Base-by-base conservation (phyloP, 1,139 yeast genomes). In the Blastobotrys illinoisensis region DNA sequence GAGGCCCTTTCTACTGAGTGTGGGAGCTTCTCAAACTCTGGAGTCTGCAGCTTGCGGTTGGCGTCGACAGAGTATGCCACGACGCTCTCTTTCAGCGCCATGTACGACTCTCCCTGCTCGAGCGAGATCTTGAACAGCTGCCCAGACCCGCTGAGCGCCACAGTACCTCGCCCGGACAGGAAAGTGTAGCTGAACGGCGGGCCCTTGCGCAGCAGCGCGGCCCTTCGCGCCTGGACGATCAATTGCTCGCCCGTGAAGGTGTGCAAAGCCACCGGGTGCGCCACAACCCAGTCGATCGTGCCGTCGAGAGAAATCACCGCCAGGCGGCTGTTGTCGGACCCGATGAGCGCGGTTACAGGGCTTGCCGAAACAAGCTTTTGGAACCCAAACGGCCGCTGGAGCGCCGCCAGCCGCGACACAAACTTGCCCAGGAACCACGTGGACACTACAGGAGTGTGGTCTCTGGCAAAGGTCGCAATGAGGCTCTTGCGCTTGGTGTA, bases 401-500 rank as follows among this genome's bases (percentile, higher is more conserved):
- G 55, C 9, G 64, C 48, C 36, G 51, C 46, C 2, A 57, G 53
- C 44, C 62, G 51, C 32, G 61, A 50, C 11, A 56, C 16, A 44
- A 46, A 6, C 46, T 49, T 50, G 44, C 44, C 48, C 26, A 59
- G 47, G 32, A 59, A 59, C 19, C 59, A 51, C 3, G 59, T 56
- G 11, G 63, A 58, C 13, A 58, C 55, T n/a, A 60, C 49, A 21
- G 63, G 58, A 16, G 54, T 54, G 16, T 32, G 40, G 40, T 32
- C 40, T 16, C 43, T 44, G 9, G 53, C 55, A 62, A 74, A 76
- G 23, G 76, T 63, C 9, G 80, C 82, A 6, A 79, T 66, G 14
- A 80, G 64, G 9, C 78, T 71, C 21, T 74, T 75, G 24, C 77
- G 64, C 4, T 74, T 70, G 21, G 78, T 72, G 57, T 76, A 78